Conservation (phyloP, 495 filamentous ascomycete species). For the Penicillium fimorum region DNA sequence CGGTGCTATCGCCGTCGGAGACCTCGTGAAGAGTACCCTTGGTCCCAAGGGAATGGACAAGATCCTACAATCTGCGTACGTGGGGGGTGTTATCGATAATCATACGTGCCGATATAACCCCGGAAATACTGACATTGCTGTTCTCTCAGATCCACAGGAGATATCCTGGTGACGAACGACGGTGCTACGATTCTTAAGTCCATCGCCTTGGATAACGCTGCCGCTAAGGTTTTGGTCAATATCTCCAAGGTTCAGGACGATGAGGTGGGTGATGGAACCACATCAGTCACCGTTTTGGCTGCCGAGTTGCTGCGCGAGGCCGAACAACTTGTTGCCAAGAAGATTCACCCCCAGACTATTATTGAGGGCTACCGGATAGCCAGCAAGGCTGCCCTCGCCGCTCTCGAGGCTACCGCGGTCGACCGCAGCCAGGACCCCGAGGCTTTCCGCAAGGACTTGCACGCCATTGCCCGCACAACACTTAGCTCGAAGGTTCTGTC, state of each 20-base stretch:
- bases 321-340: constrained; percentile 93
- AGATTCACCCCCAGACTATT: constrained; percentile 98
- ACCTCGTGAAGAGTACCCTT: constrained; percentile 93
- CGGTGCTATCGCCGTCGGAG: constrained; percentile 95
- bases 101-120: constrained; percentile 19
- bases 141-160: constrained; percentile 74
- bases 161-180: constrained; percentile 98
- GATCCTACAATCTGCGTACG: constrained; percentile 95
- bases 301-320: constrained; percentile 95
- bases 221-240: constrained; percentile 91
- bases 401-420: constrained; percentile 78
- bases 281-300: constrained; percentile 86
- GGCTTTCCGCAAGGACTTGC: constrained; percentile 84
- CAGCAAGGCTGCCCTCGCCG: constrained; percentile 77
- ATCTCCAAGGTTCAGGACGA: constrained; percentile 99
- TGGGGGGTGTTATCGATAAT: constrained; percentile 25
- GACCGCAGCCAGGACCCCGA: constrained; percentile 81
- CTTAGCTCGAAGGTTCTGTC: constrained; percentile 95
- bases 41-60: constrained; percentile 99
- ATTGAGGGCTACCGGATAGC: constrained; percentile 99
- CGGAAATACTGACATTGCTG: constrained; percentile 8
- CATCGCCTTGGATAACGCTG: constrained; percentile 98
- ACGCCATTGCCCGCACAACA: constrained; percentile 92
- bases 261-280: constrained; percentile 95
- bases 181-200: constrained; percentile 97